Percentiles rank a stretch among this genome's conserved stretches.
phyloP scores from a whole-genome alignment of 805 yeast species.

The Saccharomyces eubayanus region DNA sequence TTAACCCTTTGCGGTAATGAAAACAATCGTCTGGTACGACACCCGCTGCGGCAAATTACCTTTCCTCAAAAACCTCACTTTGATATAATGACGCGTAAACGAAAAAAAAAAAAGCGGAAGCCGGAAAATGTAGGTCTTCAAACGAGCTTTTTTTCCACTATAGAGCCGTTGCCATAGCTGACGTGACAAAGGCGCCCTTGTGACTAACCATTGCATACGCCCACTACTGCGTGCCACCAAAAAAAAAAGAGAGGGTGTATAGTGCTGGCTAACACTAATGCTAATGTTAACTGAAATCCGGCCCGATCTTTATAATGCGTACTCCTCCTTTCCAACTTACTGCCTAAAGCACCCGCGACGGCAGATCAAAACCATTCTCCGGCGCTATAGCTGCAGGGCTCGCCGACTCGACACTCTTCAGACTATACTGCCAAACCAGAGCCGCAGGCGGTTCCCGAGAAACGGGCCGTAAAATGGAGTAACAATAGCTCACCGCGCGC shows the following conservation, averaged over 20 bases:
- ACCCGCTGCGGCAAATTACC: not conserved
- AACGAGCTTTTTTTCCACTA: not conserved
- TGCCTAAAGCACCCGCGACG: not conserved
- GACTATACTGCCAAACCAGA: not conserved
- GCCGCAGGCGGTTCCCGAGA: not conserved
- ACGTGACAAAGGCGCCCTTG: not conserved
- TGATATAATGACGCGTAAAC: not conserved
- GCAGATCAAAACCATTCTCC: not conserved
- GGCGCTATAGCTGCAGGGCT: not conserved
- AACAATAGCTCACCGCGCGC: not conserved
- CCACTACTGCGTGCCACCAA: no score
- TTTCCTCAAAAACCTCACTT: not conserved
- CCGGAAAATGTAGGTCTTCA: not conserved
- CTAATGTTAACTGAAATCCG: not conserved
- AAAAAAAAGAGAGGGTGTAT: no score
- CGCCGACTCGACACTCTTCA: not conserved
- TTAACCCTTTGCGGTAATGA: not conserved
- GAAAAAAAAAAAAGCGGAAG: not conserved
- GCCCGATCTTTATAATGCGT: not conserved
- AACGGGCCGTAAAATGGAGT: not conserved
- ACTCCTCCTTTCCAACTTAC: not conserved
- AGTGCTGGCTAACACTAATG: no score
- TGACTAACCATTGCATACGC: not conserved
- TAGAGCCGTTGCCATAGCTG: not conserved
- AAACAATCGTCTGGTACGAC: not conserved